Conservation (phyloP, 345 rosid species). For the Citrus australasica region DNA sequence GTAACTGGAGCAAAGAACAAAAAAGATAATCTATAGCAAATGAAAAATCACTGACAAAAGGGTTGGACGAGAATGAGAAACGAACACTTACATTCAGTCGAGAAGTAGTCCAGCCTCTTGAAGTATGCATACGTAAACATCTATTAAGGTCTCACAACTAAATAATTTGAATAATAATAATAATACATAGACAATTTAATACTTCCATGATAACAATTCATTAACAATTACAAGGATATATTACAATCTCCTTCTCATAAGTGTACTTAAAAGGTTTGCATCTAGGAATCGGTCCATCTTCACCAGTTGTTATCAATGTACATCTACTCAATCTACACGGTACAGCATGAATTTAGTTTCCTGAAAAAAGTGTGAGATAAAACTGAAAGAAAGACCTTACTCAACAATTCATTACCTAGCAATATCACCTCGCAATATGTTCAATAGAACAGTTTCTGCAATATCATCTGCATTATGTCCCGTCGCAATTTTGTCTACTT, state of each 20-base stretch:
- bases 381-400: neutral
- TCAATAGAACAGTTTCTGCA: conserved; percentile 89
- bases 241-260: conserved; percentile 94
- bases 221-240: conserved; percentile 60
- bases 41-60: neutral
- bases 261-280: conserved; percentile 97
- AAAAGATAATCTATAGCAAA: neutral
- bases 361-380: conserved; percentile 1
- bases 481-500: conserved; percentile 87
- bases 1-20: neutral
- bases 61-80: neutral
- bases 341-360: neutral
- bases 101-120: conserved; percentile 95
- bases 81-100: conserved; percentile 88
- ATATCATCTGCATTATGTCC: conserved; percentile 98
- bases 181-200: conserved; percentile 3
- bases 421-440: conserved; percentile 88
- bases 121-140: conserved; percentile 86
- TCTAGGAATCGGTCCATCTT: conserved; percentile 94
- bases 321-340: conserved; percentile 75
- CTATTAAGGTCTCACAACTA: conserved; percentile 46
- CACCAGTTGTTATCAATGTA: conserved; percentile 85
- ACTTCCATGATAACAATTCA: neutral
- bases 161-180: neutral
- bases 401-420: conserved; percentile 53